Base-by-base conservation (phyloP, 768 basidiomycete species). In the Serendipita vermifera region DNA sequence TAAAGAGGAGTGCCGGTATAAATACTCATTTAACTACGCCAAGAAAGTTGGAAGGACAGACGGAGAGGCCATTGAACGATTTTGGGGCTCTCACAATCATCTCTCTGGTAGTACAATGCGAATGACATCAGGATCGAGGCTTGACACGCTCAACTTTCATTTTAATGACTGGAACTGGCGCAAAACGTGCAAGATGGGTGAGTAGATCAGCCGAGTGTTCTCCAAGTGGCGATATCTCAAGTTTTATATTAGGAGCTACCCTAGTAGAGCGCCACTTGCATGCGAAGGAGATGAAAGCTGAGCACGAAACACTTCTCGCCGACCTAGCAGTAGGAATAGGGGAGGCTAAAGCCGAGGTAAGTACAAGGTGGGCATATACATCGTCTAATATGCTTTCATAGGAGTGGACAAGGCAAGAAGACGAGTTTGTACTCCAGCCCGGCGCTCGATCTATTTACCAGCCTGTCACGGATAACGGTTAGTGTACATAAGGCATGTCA, bases 61-160 rank as follows among this genome's bases (percentile, higher is more conserved):
- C 60, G 68, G 73, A 0, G 70, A 76, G 43, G 70, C 63, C 0
- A 62, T 71, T 0, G 75, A 77, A 39, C 59, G 60, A 51, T n/a
- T 51, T 15, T 51, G 46, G 46, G 31, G 46, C n/a, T 4, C 46
- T n/a, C 46, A 22, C 31, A 51, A 51, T 29, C 46, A 51, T 29
- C 27, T 51, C 6, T 51, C 46, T 22, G 22, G 46, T 4, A 51
- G 46, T n/a, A 51, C 46, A 26, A 5, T n/a, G 6, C 9, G 22
- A 4, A 51, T 51, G 46, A 51, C 46, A 7, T 29, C 46, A 22
- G 46, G 14, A 17, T 4, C 7, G 6, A 17, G 46, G 15, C 4
- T 17, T 7, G 46, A 51, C 27, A 51, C 46, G 5, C 22, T 51
- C 14, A 51, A 51, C n/a, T 26, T 51, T 7, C 46, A 51, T 29